Percentiles rank a stretch among this genome's conserved stretches.
These are phyloP conservation scores for Colletotrichum agaves DNA, from an alignment of 2,329 filamentous ascomycete genomes.

Conservation along the genomic window DNA sequence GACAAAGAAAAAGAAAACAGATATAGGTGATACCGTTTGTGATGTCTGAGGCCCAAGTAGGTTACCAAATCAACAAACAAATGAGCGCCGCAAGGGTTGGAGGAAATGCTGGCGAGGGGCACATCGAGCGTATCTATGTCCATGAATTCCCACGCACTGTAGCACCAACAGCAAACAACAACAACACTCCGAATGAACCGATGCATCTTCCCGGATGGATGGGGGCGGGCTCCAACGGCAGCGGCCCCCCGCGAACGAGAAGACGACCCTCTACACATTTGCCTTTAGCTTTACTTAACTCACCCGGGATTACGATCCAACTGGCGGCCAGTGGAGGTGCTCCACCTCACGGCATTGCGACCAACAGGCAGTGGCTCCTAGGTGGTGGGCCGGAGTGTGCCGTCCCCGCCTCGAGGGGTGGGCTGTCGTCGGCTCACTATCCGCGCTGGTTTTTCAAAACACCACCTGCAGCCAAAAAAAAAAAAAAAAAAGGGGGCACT, in stretches of 20 bases:
- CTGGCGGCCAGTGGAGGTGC: background rate
- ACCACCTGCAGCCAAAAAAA: no score
- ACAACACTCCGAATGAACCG: slow-evolving; percentile 9
- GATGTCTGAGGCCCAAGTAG: background rate
- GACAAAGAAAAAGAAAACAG: background rate
- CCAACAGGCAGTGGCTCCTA: background rate
- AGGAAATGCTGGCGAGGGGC: background rate
- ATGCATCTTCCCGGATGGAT: slow-evolving; percentile 18
- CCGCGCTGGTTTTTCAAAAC: background rate
- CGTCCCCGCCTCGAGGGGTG: background rate
- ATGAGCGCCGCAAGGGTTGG: background rate
- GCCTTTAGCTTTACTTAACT: background rate
- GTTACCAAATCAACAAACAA: background rate
- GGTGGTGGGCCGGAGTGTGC: background rate
- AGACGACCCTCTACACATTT: background rate
- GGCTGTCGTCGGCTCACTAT: slow-evolving; percentile 22
- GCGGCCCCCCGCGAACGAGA: background rate
- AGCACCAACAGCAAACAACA: background rate
- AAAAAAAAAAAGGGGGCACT: slow-evolving; percentile 9
- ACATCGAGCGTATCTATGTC: slow-evolving; percentile 21
- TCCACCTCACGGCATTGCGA: slow-evolving; percentile 25
- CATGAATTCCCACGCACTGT: background rate
- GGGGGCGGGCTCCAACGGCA: background rate
- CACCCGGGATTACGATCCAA: background rate
- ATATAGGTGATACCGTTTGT: background rate